A percentile compares a stretch with the other conserved stretches of the same genome.
phyloP scores from a whole-genome alignment of 2,329 filamentous ascomycete genomes.

The Phaeosphaeria sp. region DNA sequence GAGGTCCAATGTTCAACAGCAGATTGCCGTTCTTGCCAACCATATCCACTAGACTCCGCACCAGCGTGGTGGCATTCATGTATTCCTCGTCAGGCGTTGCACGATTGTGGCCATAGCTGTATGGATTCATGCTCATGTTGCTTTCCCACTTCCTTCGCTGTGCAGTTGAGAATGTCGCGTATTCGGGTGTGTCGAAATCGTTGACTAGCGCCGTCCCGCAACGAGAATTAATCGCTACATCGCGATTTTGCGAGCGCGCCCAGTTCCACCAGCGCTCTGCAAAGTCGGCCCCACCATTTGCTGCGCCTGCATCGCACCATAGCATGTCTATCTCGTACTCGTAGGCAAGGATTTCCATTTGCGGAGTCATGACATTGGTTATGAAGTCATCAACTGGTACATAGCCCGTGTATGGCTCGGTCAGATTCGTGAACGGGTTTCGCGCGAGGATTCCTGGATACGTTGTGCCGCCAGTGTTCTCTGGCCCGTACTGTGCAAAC shows the following conservation, averaged over 20 bases:
- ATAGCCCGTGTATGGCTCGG: constrained; percentile 52
- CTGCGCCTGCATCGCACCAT: constrained; percentile 56
- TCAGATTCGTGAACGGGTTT: constrained; percentile 48
- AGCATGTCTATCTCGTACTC: constrained; percentile 55
- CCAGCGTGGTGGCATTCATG: constrained; percentile 59
- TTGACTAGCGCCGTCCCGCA: constrained; percentile 61
- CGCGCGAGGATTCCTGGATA: neutral
- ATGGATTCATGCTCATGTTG: constrained; percentile 66
- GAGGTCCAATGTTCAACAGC: constrained; percentile 63
- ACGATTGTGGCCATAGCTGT: constrained; percentile 65
- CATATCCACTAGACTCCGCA: constrained; percentile 59
- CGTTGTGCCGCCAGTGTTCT: neutral
- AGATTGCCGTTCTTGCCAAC: constrained; percentile 64
- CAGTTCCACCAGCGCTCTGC: constrained; percentile 53
- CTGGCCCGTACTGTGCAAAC: neutral
- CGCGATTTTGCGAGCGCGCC: constrained; percentile 48
- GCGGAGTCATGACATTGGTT: constrained; percentile 50
- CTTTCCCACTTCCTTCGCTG: constrained; percentile 66
- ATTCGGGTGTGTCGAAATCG: constrained; percentile 69
- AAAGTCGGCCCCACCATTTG: constrained; percentile 52
- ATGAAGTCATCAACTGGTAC: constrained; percentile 52
- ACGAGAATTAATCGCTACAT: constrained; percentile 63
- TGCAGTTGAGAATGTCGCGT: constrained; percentile 57
- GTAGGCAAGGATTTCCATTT: constrained; percentile 53
- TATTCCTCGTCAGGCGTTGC: constrained; percentile 59